Base-by-base conservation (phyloP, 306 rosid species). In the Castanospermum australe region DNA sequence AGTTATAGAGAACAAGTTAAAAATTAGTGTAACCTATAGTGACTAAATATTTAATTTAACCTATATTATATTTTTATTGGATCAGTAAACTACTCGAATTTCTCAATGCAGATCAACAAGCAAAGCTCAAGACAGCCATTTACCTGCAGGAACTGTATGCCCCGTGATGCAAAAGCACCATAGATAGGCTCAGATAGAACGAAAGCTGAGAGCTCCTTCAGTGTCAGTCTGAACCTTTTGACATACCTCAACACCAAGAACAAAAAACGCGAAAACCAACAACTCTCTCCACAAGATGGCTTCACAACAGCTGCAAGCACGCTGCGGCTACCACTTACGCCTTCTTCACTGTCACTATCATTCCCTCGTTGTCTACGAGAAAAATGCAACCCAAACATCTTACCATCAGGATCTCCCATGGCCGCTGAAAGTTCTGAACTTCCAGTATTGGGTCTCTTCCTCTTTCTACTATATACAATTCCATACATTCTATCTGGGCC, bases 81-180 rank as follows among this genome's bases (percentile, higher is more conserved):
- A n/a, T n/a, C n/a, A n/a, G n/a, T n/a, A n/a, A n/a, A n/a, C n/a
- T n/a, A n/a, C n/a, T n/a, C n/a, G n/a, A n/a, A n/a, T n/a, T n/a
- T n/a, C n/a, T n/a, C 32, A 54, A 51, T 14, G 28, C 33, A 24
- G 11, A 63, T 41, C 1, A 18, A 3, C 13, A 47, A 24, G 47
- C 32, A 50, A 6, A 20, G 59, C 38, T 47, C 14, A 22, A 45
- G 6, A 47, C 0, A 57, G 44, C 4, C 3, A 50, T 59, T 48
- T 84, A 94, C 98, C 96, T 65, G 60, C 33, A 86, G 65, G 55
- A 90, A 83, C 4, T 24, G 83, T 20, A 94, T 77, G 21, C 94
- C 93, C 6, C 39, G 38, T 0, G 82, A 72, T 7, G 79, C 75
- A 69, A 80, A 80, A 33, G 80, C 87, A 56, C 86, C 67, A 69